Evolutionary conservation across 768 basidiomycete genomes (phyloP).

Genomic region (Macrolepiota fuliginosa): DNA sequence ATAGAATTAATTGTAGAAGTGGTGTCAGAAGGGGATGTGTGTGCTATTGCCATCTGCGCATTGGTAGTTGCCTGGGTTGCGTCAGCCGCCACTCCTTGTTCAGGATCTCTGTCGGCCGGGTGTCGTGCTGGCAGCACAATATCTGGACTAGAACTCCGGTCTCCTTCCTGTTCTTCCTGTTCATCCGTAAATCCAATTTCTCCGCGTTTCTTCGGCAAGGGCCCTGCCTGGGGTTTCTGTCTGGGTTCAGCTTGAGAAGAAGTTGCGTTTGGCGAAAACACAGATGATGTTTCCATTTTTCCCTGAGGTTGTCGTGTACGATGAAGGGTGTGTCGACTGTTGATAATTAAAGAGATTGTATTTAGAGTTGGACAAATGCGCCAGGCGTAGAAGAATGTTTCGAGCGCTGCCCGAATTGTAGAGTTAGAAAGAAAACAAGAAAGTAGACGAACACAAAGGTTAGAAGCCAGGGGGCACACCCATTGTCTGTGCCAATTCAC

Average conservation of each 20-base stretch:
- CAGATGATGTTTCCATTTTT: not conserved
- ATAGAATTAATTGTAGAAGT: constrained; percentile 3
- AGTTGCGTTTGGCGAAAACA: not conserved
- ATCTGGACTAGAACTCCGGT: constrained; percentile 14
- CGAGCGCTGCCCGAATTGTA: constrained; percentile 4
- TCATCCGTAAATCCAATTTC: constrained; percentile 62
- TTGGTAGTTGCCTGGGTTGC: not conserved
- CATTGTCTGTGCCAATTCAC: not conserved
- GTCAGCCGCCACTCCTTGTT: constrained; percentile 19
- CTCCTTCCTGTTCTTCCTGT: constrained; percentile 19
- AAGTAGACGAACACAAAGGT: not conserved
- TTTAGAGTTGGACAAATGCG: not conserved
- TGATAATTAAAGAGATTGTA: not conserved
- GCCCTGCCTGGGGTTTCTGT: constrained; percentile 51
- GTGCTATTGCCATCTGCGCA: not conserved
- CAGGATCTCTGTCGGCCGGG: constrained; percentile 39
- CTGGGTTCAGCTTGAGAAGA: constrained; percentile 16
- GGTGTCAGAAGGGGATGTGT: not conserved
- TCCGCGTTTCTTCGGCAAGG: constrained; percentile 61
- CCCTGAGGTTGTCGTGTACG: not conserved
- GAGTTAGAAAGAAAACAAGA: not conserved
- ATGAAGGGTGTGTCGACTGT: not conserved
- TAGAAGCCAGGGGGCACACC: not conserved
- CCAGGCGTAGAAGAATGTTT: constrained; percentile 6
- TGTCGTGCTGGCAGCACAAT: constrained; percentile 41